phyloP scores from a whole-genome alignment of 2,329 filamentous ascomycete species.

The Pseudofabraea citricarpa region DNA sequence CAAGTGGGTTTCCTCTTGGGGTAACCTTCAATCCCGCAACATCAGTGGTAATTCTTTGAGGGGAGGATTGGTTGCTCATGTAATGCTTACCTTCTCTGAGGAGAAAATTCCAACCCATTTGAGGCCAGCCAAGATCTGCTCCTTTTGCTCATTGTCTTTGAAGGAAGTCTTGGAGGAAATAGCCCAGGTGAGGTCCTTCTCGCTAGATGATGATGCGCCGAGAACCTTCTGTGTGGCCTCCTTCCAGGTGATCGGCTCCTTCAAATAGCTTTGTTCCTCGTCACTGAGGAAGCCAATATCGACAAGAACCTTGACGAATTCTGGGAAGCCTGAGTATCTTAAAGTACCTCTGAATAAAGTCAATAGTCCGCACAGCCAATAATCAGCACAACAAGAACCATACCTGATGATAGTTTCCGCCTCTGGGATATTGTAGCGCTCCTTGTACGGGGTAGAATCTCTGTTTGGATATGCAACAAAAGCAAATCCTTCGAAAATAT shows the following conservation, averaged over 20 bases:
- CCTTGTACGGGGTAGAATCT: conserved; percentile 80
- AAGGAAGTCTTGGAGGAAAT: conserved; percentile 75
- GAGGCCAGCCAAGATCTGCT: conserved; percentile 66
- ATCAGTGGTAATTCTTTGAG: too few relatives aligned
- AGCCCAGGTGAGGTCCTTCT: conserved; percentile 66
- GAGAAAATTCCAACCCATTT: conserved; percentile 70
- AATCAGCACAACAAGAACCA: too few relatives aligned
- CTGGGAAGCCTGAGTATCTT: conserved; percentile 83
- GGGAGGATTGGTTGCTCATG: too few relatives aligned
- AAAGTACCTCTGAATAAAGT: conserved; percentile 83
- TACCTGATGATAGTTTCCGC: conserved; percentile 81
- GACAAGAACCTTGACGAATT: conserved; percentile 83
- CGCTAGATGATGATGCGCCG: conserved; percentile 58
- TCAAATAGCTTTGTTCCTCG: conserved; percentile 58
- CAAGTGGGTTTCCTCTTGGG: conserved; percentile 64
- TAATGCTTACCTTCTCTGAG: too few relatives aligned
- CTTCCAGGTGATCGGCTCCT: conserved; percentile 70
- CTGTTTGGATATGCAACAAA: conserved; percentile 94
- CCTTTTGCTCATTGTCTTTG: conserved; percentile 58
- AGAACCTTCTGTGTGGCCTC: conserved; percentile 51
- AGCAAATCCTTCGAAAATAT: conserved; percentile 53
- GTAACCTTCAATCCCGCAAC: too few relatives aligned
- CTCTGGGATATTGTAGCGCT: conserved; percentile 90
- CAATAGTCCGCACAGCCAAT: too few relatives aligned
- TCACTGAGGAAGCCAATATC: conserved; percentile 87